A percentile compares a stretch with the other conserved stretches of the same genome.
These are phyloP conservation scores for Camelina neglecta DNA, from an alignment of 345 rosid species.

Conservation along the genomic window DNA sequence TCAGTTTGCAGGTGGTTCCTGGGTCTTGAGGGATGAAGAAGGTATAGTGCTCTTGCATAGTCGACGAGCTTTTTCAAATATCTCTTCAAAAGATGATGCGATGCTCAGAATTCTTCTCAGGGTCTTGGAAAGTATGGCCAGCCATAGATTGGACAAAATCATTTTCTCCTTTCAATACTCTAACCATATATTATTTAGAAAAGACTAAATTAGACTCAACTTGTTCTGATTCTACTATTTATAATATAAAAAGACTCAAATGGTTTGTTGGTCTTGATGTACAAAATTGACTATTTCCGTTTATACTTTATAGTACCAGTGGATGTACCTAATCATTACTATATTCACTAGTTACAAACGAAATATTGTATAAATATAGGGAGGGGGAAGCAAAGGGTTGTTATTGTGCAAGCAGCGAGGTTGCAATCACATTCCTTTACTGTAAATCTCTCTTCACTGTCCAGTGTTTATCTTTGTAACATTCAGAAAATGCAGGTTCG, in stretches of 20 bases:
- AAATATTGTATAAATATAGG: conserved; percentile 20
- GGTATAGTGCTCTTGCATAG: too few species aligned
- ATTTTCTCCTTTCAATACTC: too few species aligned
- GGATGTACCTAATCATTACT: not conserved
- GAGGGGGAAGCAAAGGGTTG: not conserved
- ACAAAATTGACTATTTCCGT: not conserved
- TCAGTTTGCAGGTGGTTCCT: too few species aligned
- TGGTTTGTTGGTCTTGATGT: not conserved
- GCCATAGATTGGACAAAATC: too few species aligned
- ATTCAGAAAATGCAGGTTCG: conserved; percentile 24
- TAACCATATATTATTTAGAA: not conserved
- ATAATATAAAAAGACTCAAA: conserved; percentile 12
- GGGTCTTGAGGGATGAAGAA: too few species aligned
- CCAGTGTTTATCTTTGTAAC: not conserved
- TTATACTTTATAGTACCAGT: not conserved
- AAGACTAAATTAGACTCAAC: not conserved
- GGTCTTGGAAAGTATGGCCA: too few species aligned
- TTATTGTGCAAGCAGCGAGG: conserved; percentile 3
- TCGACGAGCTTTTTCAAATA: too few species aligned
- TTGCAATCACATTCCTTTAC: not conserved
- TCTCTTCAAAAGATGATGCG: too few species aligned
- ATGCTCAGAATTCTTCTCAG: too few species aligned
- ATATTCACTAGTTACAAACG: conserved; percentile 3
- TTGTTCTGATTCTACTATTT: not conserved
- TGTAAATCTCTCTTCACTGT: conserved; percentile 2